Conservation (phyloP, 495 filamentous ascomycete genomes). For the Penicillium herquei region DNA sequence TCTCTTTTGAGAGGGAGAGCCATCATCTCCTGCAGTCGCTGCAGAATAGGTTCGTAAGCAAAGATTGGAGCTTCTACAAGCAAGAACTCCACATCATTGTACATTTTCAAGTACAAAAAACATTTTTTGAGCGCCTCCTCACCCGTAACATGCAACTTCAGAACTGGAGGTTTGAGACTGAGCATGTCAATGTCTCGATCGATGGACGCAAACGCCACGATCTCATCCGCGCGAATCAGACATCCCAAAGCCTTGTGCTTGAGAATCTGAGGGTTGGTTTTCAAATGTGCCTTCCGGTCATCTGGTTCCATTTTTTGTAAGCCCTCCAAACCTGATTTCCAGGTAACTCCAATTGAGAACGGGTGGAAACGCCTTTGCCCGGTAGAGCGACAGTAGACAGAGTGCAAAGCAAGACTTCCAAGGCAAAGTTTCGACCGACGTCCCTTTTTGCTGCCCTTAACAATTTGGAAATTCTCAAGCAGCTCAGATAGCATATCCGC, state of each 20-base stretch:
- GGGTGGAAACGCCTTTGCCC: slow-evolving; percentile 24
- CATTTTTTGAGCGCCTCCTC: slow-evolving; percentile 40
- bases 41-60: slow-evolving; percentile 69
- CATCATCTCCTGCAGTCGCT: slow-evolving; percentile 54
- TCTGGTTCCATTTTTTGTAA: slow-evolving; percentile 26
- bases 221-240: slow-evolving; percentile 46
- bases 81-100: slow-evolving; percentile 42
- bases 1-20: slow-evolving; percentile 51
- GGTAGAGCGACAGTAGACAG: slow-evolving; percentile 25
- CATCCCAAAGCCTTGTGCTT: slow-evolving; percentile 63
- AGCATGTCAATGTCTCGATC: slow-evolving; percentile 57
- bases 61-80: slow-evolving; percentile 66
- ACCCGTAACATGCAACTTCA: slow-evolving; percentile 54
- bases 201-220: slow-evolving; percentile 62
- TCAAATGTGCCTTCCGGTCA: slow-evolving; percentile 46
- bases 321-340: slow-evolving; percentile 42
- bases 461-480: slow-evolving; percentile 56
- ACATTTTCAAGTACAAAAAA: slow-evolving; percentile 35
- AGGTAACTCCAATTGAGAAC: slow-evolving; percentile 47
- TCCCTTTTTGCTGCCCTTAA: slow-evolving; percentile 42
- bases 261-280: slow-evolving; percentile 49
- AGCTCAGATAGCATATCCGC: slow-evolving; percentile 73
- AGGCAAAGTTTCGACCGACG: slow-evolving; percentile 27
- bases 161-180: slow-evolving; percentile 37
- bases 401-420: slow-evolving; percentile 24